These are phyloP conservation scores for Coleophoma crateriformis DNA, from an alignment of 2,329 filamentous ascomycete species.

Conservation along the genomic window DNA sequence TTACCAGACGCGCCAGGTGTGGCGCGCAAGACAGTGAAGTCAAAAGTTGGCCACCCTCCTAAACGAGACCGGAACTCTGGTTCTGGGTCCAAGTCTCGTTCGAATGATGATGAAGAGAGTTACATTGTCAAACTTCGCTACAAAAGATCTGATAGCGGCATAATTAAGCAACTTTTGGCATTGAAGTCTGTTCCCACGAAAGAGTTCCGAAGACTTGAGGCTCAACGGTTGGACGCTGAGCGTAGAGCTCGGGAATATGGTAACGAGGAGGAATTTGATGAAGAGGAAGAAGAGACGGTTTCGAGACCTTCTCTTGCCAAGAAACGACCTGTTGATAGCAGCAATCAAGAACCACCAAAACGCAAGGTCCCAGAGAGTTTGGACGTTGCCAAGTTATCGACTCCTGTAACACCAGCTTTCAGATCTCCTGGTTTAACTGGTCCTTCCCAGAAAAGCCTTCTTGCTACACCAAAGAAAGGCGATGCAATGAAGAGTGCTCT, in stretches of 20 bases:
- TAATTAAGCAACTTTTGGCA: constrained; percentile 20
- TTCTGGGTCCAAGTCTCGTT: constrained; percentile 14
- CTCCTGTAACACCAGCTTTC: constrained; percentile 26
- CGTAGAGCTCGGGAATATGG: constrained; percentile 8
- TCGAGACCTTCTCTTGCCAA: constrained; percentile 7
- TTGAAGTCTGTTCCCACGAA: constrained; percentile 12
- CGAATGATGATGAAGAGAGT: constrained; percentile 5
- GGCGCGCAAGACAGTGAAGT: constrained; percentile 21
- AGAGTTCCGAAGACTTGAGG: constrained; percentile 6
- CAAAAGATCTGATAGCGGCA: constrained; percentile 17
- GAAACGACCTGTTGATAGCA: constrained; percentile 20
- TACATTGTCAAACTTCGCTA: constrained; percentile 24
- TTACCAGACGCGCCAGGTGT: constrained; percentile 24
- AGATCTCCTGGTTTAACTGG: constrained; percentile 25
- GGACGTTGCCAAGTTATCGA: constrained; percentile 28
- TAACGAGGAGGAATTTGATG: constrained; percentile 1
- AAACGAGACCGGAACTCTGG: constrained; percentile 12
- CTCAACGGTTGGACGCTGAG: background rate
- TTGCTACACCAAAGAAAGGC: constrained; percentile 37
- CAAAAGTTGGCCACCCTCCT: constrained; percentile 24
- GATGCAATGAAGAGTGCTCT: constrained; percentile 24
- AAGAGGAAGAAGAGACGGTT: constrained; percentile 30
- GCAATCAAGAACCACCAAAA: constrained; percentile 25
- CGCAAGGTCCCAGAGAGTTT: constrained; percentile 28
- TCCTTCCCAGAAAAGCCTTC: constrained; percentile 20